These are phyloP conservation scores for Aspergillus sp. DNA, from an alignment of 2,329 filamentous ascomycete genomes.

Conservation along the genomic window DNA sequence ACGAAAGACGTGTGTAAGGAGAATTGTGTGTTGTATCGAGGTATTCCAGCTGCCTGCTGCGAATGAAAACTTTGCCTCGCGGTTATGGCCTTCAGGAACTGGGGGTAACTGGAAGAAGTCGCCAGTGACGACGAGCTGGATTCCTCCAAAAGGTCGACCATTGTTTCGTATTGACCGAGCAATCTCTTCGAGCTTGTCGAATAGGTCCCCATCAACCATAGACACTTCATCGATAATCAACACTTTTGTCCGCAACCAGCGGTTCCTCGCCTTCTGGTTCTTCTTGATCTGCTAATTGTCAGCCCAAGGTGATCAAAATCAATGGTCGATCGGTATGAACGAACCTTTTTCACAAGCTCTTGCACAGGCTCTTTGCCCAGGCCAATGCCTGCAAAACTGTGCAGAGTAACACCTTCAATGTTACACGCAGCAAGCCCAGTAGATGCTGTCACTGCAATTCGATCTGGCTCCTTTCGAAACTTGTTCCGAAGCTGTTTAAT, in stretches of 20 bases:
- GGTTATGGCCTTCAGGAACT: constrained; percentile 73
- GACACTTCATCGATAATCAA: constrained; percentile 94
- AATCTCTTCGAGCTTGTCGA: constrained; percentile 92
- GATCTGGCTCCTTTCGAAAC: constrained; percentile 74
- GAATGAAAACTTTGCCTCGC: constrained; percentile 85
- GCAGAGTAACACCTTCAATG: constrained; percentile 91
- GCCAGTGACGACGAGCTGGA: constrained; percentile 92
- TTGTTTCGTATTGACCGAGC: constrained; percentile 87
- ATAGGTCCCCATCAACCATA: constrained; percentile 97
- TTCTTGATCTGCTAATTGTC: constrained; percentile 64
- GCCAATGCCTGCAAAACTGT: constrained; percentile 95
- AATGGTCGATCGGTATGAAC: not conserved
- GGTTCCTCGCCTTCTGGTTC: constrained; percentile 83
- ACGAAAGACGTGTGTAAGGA: constrained; percentile 92
- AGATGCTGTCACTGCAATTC: constrained; percentile 90
- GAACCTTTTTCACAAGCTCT: constrained; percentile 76
- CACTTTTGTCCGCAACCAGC: constrained; percentile 87
- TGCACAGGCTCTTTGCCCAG: constrained; percentile 86
- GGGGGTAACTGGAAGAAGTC: constrained; percentile 98
- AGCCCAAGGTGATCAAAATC: constrained; percentile 12
- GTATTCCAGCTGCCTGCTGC: constrained; percentile 91
- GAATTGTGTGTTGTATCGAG: constrained; percentile 92
- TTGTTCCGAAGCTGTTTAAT: constrained; percentile 81
- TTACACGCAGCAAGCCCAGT: constrained; percentile 96
- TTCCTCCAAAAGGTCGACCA: constrained; percentile 89